phyloP scores from a whole-genome alignment of 1,284 basidiomycete species.

The Cryptococcus sp. region DNA sequence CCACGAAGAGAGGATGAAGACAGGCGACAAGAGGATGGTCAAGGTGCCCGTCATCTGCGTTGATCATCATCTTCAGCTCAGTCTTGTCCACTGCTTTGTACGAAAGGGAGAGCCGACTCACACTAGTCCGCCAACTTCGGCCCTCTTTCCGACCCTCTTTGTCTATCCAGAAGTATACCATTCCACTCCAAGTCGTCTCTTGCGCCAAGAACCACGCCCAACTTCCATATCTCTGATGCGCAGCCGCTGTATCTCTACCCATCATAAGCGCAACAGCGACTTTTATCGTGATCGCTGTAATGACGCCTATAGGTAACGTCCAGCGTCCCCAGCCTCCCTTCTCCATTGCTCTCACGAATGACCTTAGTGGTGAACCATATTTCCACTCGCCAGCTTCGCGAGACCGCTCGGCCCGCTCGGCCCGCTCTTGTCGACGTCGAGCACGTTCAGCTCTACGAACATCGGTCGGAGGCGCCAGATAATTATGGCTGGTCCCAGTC shows the following conservation, averaged over 20 bases:
- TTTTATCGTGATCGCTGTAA: slow-evolving; percentile 15
- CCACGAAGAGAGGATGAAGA: too few species aligned
- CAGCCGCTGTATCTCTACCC: background rate
- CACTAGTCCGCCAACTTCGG: slow-evolving; percentile 12
- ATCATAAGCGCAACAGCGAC: background rate
- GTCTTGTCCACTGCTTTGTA: too few species aligned
- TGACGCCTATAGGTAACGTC: slow-evolving; percentile 15
- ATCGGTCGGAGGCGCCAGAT: too few species aligned
- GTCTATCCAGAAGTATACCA: background rate
- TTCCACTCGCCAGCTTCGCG: slow-evolving; percentile 5
- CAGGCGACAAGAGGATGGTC: too few species aligned
- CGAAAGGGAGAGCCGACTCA: background rate
- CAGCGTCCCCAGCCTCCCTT: slow-evolving; percentile 7
- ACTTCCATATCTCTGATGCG: background rate
- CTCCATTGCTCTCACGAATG: slow-evolving; percentile 21
- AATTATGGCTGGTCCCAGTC: background rate
- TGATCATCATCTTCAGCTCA: too few species aligned
- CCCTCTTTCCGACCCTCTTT: slow-evolving; percentile 7
- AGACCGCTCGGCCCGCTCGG: slow-evolving; percentile 17
- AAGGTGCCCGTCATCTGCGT: too few species aligned
- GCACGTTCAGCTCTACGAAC: background rate
- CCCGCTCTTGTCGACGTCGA: slow-evolving; percentile 14
- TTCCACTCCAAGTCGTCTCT: slow-evolving; percentile 6
- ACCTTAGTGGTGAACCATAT: slow-evolving; percentile 26
- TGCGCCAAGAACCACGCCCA: background rate